Percentiles rank a stretch among this genome's conserved stretches.
phyloP scores from a whole-genome alignment of 352 stramenopile genomes.

The Pythium folliculosum region DNA sequence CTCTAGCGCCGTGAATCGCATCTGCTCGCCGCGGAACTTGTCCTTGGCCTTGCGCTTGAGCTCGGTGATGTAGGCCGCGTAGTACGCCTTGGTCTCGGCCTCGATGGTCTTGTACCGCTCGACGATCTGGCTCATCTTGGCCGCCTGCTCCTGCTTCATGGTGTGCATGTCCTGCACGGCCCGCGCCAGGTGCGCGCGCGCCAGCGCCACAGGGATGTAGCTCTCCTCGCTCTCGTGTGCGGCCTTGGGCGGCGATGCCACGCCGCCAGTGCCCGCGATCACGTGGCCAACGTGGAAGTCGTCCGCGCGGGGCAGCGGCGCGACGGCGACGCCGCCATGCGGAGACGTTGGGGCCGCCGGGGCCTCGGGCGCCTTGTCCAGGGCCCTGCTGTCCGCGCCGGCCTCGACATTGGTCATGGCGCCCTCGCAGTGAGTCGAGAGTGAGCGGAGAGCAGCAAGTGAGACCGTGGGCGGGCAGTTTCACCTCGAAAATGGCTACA shows the following conservation, averaged over 20 bases:
- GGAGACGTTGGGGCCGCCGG: background rate
- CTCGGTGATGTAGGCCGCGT: conserved; percentile 50
- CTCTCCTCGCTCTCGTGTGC: conserved; percentile 42
- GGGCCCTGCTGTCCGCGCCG: background rate
- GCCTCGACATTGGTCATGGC: background rate
- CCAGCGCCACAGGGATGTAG: conserved; percentile 78
- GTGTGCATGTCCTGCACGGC: conserved; percentile 78
- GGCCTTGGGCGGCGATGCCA: conserved; percentile 2
- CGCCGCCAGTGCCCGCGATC: conserved; percentile 20
- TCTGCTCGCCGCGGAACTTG: conserved; percentile 37
- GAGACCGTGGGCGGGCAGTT: background rate
- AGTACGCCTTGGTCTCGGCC: conserved; percentile 51
- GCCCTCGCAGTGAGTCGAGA: no score
- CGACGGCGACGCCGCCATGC: conserved; percentile 5
- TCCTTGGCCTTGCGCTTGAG: conserved; percentile 43
- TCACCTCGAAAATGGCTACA: background rate
- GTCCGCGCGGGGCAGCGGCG: conserved; percentile 9
- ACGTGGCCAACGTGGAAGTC: conserved; percentile 52
- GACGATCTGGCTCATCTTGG: conserved; percentile 53
- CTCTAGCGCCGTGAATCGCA: conserved; percentile 33
- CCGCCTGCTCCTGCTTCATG: conserved; percentile 69
- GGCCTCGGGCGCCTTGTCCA: background rate
- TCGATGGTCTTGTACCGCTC: conserved; percentile 60
- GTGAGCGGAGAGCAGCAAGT: no score
- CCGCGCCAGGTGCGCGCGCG: conserved; percentile 53